Base-by-base conservation (phyloP, 495 filamentous ascomycete genomes). In the Penicillium paxilli region DNA sequence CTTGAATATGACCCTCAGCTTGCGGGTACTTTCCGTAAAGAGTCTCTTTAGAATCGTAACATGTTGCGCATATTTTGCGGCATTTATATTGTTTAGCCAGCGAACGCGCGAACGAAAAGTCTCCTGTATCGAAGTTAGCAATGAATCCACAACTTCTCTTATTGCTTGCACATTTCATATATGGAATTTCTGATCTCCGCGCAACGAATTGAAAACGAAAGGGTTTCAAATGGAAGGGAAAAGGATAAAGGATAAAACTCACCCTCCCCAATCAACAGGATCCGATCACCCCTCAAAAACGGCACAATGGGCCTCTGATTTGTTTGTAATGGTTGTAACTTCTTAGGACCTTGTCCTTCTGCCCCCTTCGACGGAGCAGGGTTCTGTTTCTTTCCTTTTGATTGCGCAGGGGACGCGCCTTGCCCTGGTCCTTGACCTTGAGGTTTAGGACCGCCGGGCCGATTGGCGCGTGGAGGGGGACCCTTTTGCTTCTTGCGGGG, bases 251-350 rank as follows among this genome's bases (percentile, higher is more conserved):
- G n/a, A n/a, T n/a, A n/a, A n/a, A 45, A 60, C 71, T 69, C 35
- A 76, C 89, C 93, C 75, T 98, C 93, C 45, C 93, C 94, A 59
- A 98, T 69, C 2, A 97, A 80, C 22, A 98, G 82, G 53, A 97
- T 89, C 50, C 80, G 74, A 65, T 94, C 84, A 46, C 74, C 67
- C 20, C 80, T 78, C 19, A 75, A 67, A 72, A 95, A 96, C n/a
- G 91, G 92, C 54, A 95, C 84, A 33, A 78, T 83, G 8, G 87
- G 82, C 32, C 76, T 66, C 49, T 66, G 64, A 59, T 82, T 66
- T 26, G 41, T 35, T 23, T 63, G 64, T n/a, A 60, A 11, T 8
- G 55, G 44, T 6, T 37, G 44, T 30, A 60, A 58, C 23, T 67
- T 67, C 46, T 47, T 49, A 16, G 48, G 23, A 35, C 14, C 21